Percentiles rank a stretch among this genome's conserved stretches.
Evolutionary conservation across 805 yeast species (phyloP).

Genomic region (Wickerhamomyces pijperi): DNA sequence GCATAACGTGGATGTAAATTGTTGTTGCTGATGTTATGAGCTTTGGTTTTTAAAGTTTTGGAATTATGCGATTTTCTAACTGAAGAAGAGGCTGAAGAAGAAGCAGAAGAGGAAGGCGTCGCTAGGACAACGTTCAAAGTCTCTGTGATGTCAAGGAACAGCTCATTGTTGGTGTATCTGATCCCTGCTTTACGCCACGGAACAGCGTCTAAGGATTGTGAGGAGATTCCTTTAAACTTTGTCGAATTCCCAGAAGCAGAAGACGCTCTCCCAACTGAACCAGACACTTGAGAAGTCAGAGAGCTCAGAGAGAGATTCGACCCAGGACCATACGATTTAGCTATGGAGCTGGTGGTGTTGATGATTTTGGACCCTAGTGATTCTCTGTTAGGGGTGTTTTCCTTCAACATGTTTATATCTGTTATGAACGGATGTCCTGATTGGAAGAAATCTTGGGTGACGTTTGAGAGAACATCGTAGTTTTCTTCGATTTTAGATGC

Average conservation of each 20-base stretch:
- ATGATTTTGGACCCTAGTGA: constrained; percentile 23
- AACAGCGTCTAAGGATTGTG: constrained; percentile 32
- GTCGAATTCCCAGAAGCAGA: not conserved
- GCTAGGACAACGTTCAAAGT: constrained; percentile 36
- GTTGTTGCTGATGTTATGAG: no score
- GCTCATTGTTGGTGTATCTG: constrained; percentile 70
- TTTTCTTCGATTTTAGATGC: constrained; percentile 53
- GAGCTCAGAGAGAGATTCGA: constrained; percentile 3
- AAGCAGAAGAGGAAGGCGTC: constrained; percentile 21
- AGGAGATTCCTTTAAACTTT: not conserved
- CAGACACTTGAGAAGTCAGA: constrained; percentile 3
- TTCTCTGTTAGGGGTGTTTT: constrained; percentile 45
- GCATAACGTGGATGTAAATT: constrained; percentile 35
- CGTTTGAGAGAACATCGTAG: constrained; percentile 55
- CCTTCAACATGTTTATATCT: constrained; percentile 60
- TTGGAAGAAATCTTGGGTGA: constrained; percentile 71
- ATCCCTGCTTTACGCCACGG: constrained; percentile 66
- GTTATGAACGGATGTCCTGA: constrained; percentile 64
- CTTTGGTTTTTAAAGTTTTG: no score
- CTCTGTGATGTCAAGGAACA: constrained; percentile 77
- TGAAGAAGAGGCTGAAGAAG: no score
- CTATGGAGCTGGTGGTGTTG: constrained; percentile 24
- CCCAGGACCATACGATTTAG: constrained; percentile 14
- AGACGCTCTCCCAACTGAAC: not conserved
- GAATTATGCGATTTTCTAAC: no score